Evolutionary conservation across 768 basidiomycete genomes (phyloP).

Genomic region (Myochromella boudieri): DNA sequence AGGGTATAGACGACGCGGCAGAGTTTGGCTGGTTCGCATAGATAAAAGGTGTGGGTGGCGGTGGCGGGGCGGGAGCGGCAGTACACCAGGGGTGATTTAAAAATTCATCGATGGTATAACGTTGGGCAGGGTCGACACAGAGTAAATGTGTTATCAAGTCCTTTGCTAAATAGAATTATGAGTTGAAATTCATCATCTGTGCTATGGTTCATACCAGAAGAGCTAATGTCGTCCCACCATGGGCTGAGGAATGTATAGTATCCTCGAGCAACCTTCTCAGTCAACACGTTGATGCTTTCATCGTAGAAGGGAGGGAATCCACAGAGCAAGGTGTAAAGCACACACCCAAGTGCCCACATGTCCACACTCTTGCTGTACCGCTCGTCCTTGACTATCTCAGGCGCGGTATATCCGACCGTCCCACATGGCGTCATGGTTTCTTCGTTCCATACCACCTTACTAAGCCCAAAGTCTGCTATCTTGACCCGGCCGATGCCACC

Average conservation of each 20-base stretch:
- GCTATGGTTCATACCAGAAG: constrained; percentile 55
- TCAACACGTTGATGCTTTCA: constrained; percentile 96
- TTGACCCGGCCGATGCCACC: constrained; percentile 98
- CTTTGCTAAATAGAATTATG: constrained; percentile 69
- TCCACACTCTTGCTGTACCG: constrained; percentile 95
- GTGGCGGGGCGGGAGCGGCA: constrained; percentile 59
- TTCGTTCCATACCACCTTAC: constrained; percentile 98
- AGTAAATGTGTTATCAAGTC: constrained; percentile 93
- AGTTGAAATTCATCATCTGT: too few species aligned
- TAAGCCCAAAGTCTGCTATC: constrained; percentile 97
- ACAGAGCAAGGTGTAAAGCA: constrained; percentile 96
- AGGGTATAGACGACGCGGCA: constrained; percentile 36
- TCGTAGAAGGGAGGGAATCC: constrained; percentile 99
- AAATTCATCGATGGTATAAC: constrained; percentile 98
- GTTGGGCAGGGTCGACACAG: constrained; percentile 92
- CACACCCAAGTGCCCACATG: constrained; percentile 99
- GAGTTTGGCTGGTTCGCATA: constrained; percentile 40
- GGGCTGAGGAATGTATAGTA: constrained; percentile 98
- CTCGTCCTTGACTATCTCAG: constrained; percentile 99
- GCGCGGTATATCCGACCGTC: constrained; percentile 99
- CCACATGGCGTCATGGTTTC: constrained; percentile 99
- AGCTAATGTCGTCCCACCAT: constrained; percentile 98
- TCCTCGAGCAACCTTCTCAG: constrained; percentile 96
- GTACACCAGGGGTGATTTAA: constrained; percentile 95
- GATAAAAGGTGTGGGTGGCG: constrained; percentile 62